Conservation (phyloP, 1,284 basidiomycete species). For the Xerocomus cyaneibrunnescens region DNA sequence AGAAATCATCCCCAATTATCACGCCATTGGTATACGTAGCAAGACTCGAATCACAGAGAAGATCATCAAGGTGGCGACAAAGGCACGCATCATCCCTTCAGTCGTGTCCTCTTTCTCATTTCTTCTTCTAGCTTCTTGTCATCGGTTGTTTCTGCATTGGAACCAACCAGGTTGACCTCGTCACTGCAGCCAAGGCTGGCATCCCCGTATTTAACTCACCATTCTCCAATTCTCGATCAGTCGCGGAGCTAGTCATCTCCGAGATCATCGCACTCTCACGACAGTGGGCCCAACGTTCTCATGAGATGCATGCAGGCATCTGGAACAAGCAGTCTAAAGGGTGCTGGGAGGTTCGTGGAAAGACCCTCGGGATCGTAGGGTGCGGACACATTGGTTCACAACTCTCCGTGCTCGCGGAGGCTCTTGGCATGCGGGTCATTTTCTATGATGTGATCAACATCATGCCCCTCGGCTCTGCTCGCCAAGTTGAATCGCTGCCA, state of each 20-base stretch:
- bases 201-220: slow-evolving; percentile 99
- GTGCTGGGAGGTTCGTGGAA: slow-evolving; percentile 98
- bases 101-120: slow-evolving; percentile 4
- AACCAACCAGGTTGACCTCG: slow-evolving; percentile 96
- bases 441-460: slow-evolving; percentile 97
- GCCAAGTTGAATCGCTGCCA: slow-evolving; percentile 84
- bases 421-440: slow-evolving; percentile 94
- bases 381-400: slow-evolving; percentile 99
- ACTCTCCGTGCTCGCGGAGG: slow-evolving; percentile 95
- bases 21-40: slow-evolving; percentile 94
- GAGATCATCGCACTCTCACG: slow-evolving; percentile 95
- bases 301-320: slow-evolving; percentile 85
- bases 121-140: slow-evolving; percentile 71
- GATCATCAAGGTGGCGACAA: slow-evolving; percentile 83
- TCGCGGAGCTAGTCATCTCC: slow-evolving; percentile 96
- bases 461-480: slow-evolving; percentile 96
- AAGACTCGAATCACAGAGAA: slow-evolving; percentile 95
- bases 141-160: slow-evolving; percentile 99
- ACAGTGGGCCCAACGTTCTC: slow-evolving; percentile 88
- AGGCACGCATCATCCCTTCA: slow-evolving; percentile 46
- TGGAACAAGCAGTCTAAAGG: slow-evolving; percentile 99
- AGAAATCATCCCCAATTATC: slow-evolving; percentile 84
- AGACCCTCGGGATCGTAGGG: slow-evolving; percentile 96
- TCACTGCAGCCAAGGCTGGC: slow-evolving; percentile 81
- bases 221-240: slow-evolving; percentile 99